phyloP scores from a whole-genome alignment of 2,329 filamentous ascomycete species.

The Pleochaeta shiraiana region DNA sequence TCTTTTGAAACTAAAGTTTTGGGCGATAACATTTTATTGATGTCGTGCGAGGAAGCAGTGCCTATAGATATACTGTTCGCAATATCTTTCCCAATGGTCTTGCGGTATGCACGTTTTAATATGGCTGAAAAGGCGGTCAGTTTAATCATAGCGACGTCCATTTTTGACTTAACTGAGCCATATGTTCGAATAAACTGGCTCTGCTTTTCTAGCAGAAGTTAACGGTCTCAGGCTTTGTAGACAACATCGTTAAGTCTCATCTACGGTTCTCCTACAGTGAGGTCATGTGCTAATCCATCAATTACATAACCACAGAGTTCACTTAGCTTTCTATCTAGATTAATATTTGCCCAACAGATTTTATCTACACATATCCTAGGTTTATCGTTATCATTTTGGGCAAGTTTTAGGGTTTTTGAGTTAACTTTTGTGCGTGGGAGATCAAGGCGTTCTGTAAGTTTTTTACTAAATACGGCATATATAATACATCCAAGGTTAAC shows the following conservation, averaged over 20 bases:
- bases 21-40: background rate
- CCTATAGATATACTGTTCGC: background rate
- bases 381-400: background rate
- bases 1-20: background rate
- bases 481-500: background rate
- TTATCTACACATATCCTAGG: background rate
- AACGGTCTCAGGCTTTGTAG: background rate
- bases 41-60: background rate
- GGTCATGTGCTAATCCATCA: background rate
- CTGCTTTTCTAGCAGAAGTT: background rate
- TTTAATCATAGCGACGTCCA: background rate
- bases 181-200: background rate
- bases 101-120: background rate
- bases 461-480: background rate
- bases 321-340: background rate
- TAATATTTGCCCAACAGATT: background rate
- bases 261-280: background rate
- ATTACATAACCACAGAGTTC: background rate
- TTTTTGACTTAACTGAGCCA: background rate
- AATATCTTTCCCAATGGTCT: too few relatives aligned
- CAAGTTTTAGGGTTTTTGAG: background rate
- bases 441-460: background rate
- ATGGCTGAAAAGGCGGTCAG: background rate
- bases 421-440: background rate
- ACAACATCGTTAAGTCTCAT: background rate